Evolutionary conservation across 768 basidiomycete species (phyloP).

Genomic region (Imleria badia): DNA sequence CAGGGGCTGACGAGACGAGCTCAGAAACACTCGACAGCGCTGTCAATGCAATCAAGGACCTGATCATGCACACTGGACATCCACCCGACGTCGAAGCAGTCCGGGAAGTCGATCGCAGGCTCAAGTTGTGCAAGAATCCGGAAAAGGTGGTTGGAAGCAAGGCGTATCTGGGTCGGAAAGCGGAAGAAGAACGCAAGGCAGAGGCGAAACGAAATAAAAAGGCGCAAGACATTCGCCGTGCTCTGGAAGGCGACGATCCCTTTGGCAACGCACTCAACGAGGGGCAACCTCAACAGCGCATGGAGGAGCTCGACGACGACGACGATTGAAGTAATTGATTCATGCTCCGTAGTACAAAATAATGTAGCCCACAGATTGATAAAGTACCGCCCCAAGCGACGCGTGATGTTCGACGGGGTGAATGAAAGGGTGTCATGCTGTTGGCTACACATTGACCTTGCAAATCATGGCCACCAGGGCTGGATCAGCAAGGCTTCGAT

Average conservation of each 20-base stretch:
- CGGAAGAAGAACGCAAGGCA: slow-evolving; percentile 68
- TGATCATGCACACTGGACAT: slow-evolving; percentile 55
- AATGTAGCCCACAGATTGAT: slow-evolving; percentile 22
- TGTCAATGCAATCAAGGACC: slow-evolving; percentile 46
- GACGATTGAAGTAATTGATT: slow-evolving; percentile 39
- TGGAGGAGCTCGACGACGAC: slow-evolving; percentile 43
- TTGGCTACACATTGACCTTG: slow-evolving; percentile 68
- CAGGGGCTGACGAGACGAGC: slow-evolving; percentile 7
- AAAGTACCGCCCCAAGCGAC: slow-evolving; percentile 21
- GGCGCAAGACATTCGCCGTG: slow-evolving; percentile 46
- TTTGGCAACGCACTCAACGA: slow-evolving; percentile 59
- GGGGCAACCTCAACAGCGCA: slow-evolving; percentile 24
- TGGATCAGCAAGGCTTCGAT: slow-evolving; percentile 53
- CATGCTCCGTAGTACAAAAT: background rate
- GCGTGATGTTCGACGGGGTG: slow-evolving; percentile 23
- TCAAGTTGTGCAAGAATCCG: slow-evolving; percentile 91
- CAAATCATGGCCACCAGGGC: slow-evolving; percentile 41
- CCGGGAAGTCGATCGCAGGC: slow-evolving; percentile 82
- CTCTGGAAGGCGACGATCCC: slow-evolving; percentile 58
- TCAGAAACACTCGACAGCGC: slow-evolving; percentile 31
- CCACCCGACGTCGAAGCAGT: slow-evolving; percentile 81
- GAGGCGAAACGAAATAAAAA: slow-evolving; percentile 69
- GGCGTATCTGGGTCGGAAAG: slow-evolving; percentile 70
- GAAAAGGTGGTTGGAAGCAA: slow-evolving; percentile 92
- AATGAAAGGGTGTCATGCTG: slow-evolving; percentile 29